Percentiles rank a stretch among this genome's conserved stretches.
Conservation (phyloP, 106 monocot species). For the Chionographis japonica region DNA sequence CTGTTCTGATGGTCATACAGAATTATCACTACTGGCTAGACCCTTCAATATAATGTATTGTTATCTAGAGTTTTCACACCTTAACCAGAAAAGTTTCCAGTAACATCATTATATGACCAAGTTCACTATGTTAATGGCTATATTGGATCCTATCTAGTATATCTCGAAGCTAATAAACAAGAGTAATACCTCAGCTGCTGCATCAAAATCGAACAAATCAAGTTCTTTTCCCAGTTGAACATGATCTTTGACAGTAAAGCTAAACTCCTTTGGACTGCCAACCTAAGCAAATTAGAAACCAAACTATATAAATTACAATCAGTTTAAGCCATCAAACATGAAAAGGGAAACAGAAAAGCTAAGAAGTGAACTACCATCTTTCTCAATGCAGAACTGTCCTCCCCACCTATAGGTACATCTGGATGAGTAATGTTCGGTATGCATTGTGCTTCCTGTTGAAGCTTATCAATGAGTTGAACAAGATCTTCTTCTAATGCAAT, state of each 20-base stretch:
- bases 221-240: constrained; percentile 84
- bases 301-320: background rate
- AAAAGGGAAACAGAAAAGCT: background rate
- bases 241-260: constrained; percentile 77
- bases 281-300: constrained; percentile 34
- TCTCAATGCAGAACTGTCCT: constrained; percentile 66
- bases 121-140: background rate
- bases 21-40: no score
- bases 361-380: constrained; percentile 47
- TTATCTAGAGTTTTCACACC: no score
- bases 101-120: no score
- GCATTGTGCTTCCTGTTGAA: constrained; percentile 86
- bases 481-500: constrained; percentile 71
- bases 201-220: constrained; percentile 98
- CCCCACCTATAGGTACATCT: constrained; percentile 86
- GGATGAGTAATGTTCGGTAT: constrained; percentile 93
- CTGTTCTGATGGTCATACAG: no score
- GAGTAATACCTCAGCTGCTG: constrained; percentile 82
- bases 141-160: no score
- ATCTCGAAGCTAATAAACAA: no score
- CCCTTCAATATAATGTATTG: no score
- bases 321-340: background rate
- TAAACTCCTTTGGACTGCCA: constrained; percentile 61
- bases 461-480: constrained; percentile 63
- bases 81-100: no score